Base-by-base conservation (phyloP, 768 basidiomycete species). In the Candolleomyces eurysporus region DNA sequence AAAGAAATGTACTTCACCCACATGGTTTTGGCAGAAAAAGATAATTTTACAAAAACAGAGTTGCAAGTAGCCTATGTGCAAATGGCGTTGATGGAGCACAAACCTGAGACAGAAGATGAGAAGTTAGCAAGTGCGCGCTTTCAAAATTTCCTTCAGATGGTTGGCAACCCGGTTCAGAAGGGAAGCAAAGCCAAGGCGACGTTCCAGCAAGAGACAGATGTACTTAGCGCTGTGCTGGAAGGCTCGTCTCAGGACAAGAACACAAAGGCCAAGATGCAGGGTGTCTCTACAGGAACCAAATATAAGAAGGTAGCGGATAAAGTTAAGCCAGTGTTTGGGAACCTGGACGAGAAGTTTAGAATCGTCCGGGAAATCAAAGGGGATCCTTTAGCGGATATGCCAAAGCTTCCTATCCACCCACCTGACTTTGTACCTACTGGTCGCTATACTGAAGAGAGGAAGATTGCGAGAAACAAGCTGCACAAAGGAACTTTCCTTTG, bases 251-350 rank as follows among this genome's bases (percentile, higher is more conserved):
- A 54, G 9, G 54, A 49, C 36, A 40, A 56, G n/a, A 45, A 52
- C 10, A 31, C 31, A 21, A 22, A n/a, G 17, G 36, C 61, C 19
- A 46, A 48, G 50, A 57, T 16, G 43, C 40, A 43, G 3, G 48
- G 43, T 39, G 30, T 65, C 39, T 50, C 43, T 58, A 5, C 43
- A 43, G 60, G 53, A 13, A 66, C 63, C 54, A 74, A 73, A 58
- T 76, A 74, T 62, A 76, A 76, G 50, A 68, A 66, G 5, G 73
- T 75, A 0, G 72, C 64, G 0, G 22, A 62, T 11, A 72, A 74
- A 51, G 66, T 73, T 1, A 61, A 58, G 42, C 73, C 74, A 0
- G 65, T 73, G 0, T 46, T 67, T 8, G 62, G 64, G 2, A 57
- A 58, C 1, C 51, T 71, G 32, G 70, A 69, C 0, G 65, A 70